Conservation (phyloP, 208 protist genomes). For the Eutreptiella sp. region DNA sequence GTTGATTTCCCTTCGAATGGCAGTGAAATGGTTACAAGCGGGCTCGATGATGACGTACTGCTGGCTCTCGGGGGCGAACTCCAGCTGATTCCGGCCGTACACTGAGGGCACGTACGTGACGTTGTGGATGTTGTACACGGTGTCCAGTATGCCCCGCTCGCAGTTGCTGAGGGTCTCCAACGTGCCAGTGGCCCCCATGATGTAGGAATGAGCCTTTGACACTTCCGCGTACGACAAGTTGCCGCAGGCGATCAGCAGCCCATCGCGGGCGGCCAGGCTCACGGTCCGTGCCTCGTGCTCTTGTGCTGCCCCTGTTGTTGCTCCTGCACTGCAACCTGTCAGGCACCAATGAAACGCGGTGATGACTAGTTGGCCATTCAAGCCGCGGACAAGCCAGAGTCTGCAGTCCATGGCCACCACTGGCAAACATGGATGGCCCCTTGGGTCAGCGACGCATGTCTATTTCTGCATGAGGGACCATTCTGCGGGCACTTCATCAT, state of each 20-base stretch:
- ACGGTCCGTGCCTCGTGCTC: conserved; percentile 18
- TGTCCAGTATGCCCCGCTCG: conserved; percentile 21
- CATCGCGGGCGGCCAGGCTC: conserved; percentile 4
- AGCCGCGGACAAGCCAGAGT: conserved; percentile 11
- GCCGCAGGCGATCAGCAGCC: conserved; percentile 20
- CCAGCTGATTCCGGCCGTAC: conserved; percentile 27
- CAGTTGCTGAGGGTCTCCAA: conserved; percentile 3
- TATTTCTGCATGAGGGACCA: too few relatives aligned
- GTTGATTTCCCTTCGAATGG: conserved; percentile 18
- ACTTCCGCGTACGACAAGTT: conserved; percentile 32
- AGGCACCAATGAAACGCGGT: conserved; percentile 19
- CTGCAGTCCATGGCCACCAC: background rate
- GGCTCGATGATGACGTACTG: background rate
- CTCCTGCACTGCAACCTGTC: conserved; percentile 27
- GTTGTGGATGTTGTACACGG: conserved; percentile 17
- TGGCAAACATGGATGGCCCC: conserved; percentile 11
- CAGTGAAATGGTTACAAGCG: conserved; percentile 11
- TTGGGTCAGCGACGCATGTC: too few relatives aligned
- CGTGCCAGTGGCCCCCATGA: conserved; percentile 34
- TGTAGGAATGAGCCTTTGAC: conserved; percentile 16
- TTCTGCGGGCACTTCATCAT: too few relatives aligned
- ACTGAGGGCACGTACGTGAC: conserved; percentile 30
- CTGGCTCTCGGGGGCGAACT: background rate
- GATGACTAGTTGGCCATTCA: conserved; percentile 29
- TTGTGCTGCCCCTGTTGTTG: conserved; percentile 5